phyloP scores from a whole-genome alignment of 805 yeast genomes.

The Brettanomyces sp. region DNA sequence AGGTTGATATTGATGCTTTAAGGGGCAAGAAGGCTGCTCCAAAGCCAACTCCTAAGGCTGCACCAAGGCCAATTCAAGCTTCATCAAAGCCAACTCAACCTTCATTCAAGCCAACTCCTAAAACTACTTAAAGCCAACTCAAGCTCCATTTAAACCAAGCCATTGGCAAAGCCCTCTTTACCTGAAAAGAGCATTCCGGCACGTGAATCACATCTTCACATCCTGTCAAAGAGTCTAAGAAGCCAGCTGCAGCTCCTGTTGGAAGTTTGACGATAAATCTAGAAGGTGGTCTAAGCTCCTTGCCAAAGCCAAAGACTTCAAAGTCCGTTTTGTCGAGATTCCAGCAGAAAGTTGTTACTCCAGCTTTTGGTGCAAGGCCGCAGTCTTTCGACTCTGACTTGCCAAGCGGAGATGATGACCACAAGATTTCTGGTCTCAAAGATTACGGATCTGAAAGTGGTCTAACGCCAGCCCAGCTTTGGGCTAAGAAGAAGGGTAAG shows the following conservation, averaged over 20 bases:
- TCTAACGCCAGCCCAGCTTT: conserved; percentile 87
- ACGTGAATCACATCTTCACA: neutral
- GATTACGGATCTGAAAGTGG: conserved; percentile 64
- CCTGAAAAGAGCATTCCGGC: conserved; percentile 9
- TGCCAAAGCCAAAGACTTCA: conserved; percentile 54
- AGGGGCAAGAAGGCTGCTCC: conserved; percentile 25
- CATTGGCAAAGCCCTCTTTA: conserved; percentile 21
- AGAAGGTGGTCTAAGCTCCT: conserved; percentile 38
- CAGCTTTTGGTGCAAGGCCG: conserved; percentile 26
- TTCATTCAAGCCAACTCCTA: conserved; percentile 1
- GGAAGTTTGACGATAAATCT: conserved; percentile 33
- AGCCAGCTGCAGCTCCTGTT: conserved; percentile 34
- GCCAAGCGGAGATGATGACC: conserved; percentile 20
- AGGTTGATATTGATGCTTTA: conserved; percentile 48
- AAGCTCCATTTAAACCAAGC: conserved; percentile 11
- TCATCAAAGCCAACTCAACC: conserved; percentile 21
- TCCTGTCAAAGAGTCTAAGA: conserved; percentile 18
- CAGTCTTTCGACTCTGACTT: conserved; percentile 16
- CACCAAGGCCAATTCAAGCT: conserved; percentile 5
- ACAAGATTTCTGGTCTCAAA: conserved; percentile 49
- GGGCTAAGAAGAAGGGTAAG: conserved; percentile 88
- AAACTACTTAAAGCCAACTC: conserved; percentile 1
- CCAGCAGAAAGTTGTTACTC: conserved; percentile 26
- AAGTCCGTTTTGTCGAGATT: conserved; percentile 43
- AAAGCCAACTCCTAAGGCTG: conserved; percentile 31